Base-by-base conservation (phyloP, 192 early-diverging fungal species). In the Coemansia sp. region DNA sequence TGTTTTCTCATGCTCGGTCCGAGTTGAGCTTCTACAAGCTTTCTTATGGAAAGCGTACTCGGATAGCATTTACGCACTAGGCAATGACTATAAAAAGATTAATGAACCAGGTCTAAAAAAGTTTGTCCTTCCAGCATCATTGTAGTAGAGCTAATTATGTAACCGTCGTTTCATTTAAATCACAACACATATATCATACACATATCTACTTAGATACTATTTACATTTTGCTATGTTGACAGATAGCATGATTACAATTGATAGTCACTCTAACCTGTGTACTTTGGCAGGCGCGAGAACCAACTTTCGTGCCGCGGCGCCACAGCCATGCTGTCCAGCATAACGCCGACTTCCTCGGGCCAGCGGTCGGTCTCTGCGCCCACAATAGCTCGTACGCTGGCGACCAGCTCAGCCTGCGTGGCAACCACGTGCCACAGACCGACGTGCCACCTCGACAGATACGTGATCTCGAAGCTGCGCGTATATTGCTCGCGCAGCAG, bases 371-470 rank as follows among this genome's bases (percentile, higher is more conserved):
- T 68, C 19, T 75, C 72, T 5, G 66, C 54, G 7, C 72, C 72
- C 12, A 75, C 72, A 27, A 75, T 75, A 10, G 58, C 48, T 0
- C 66, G 41, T n/a, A 75, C 72, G 1, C 57, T 49, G 25, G 33
- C 9, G 9, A 62, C 65, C 55, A 75, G 59, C 17, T 67, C 66
- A 0, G 53, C 49, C 61, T 75, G 72, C 42, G 66, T 55, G 5
- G 57, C 66, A 43, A 75, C 66, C 24, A 75, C 38, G 30, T 75
- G 72, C 59, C 66, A 68, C 49, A 69, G 68, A 0, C 72, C 72
- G 5, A 75, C 57, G 11, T 66, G 24, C 72, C 72, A 75, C 17
- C 72, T 33, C 15, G 62, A 60, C 15, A 75, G n/a, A 21, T 55
- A 75, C 14, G 72, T 75, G 33, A 75, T 38, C 18, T 68, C 72